Evolutionary conservation across 108 stramenopile species (phyloP).

Genomic region (Nannochloropsis salina): DNA sequence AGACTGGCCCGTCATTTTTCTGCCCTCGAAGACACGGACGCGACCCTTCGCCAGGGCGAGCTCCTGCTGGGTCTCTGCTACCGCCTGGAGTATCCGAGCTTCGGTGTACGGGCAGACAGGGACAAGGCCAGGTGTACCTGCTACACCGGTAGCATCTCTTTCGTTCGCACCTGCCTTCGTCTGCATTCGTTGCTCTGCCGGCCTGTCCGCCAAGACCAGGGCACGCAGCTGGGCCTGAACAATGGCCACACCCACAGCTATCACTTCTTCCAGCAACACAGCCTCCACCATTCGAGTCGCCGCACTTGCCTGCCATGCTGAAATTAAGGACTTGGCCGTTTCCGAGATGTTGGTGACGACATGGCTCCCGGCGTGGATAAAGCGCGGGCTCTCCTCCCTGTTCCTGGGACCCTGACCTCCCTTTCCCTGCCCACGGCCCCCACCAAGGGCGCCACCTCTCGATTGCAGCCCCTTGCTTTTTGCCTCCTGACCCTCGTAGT

Average conservation of each 20-base stretch:
- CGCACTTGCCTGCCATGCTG: background rate
- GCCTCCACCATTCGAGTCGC: background rate
- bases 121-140: no score
- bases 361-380: background rate
- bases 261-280: background rate
- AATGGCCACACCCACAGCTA: background rate
- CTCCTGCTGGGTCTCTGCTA: no score
- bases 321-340: background rate
- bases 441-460: no score
- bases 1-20: no score
- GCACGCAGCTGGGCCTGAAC: background rate
- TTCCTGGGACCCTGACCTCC: background rate
- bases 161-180: no score
- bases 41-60: no score
- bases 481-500: background rate
- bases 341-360: background rate
- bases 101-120: no score
- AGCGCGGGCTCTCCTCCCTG: background rate
- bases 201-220: background rate
- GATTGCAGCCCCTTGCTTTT: no score
- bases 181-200: background rate
- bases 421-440: background rate
- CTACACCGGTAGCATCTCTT: no score
- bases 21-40: no score
- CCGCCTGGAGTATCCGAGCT: no score